phyloP scores from a whole-genome alignment of 2,329 filamentous ascomycete genomes.

The Claviceps lovelessii region DNA sequence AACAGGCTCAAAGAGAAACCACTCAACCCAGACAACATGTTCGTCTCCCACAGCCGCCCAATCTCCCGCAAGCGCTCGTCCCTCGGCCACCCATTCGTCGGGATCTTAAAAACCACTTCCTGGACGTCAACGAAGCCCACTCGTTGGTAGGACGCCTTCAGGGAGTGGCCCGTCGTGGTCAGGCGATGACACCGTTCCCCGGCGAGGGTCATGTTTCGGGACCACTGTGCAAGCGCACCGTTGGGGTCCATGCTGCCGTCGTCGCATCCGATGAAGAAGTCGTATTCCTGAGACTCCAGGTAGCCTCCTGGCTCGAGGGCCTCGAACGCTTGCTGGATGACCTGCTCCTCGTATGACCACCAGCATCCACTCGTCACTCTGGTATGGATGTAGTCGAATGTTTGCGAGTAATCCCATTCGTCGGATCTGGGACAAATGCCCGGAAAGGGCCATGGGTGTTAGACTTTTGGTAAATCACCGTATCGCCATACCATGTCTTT shows the following conservation, averaged over 20 bases:
- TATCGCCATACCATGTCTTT: not conserved
- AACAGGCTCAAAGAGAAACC: constrained; percentile 29
- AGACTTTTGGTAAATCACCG: not conserved
- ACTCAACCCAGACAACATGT: constrained; percentile 28
- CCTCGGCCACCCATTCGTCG: constrained; percentile 39
- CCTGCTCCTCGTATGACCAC: constrained; percentile 30
- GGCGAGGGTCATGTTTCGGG: constrained; percentile 25
- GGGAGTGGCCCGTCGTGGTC: constrained; percentile 18
- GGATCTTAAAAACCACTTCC: constrained; percentile 38
- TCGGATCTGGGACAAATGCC: constrained; percentile 23
- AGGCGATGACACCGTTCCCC: constrained; percentile 23
- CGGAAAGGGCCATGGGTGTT: not conserved
- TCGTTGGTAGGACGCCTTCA: constrained; percentile 26
- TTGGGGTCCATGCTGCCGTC: constrained; percentile 28
- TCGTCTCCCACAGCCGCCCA: constrained; percentile 31
- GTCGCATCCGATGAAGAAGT: constrained; percentile 25
- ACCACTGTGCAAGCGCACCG: constrained; percentile 25
- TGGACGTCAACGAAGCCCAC: constrained; percentile 42
- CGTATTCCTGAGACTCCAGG: constrained; percentile 38
- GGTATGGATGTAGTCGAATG: constrained; percentile 41
- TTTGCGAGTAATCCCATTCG: constrained; percentile 37
- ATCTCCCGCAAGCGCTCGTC: constrained; percentile 28
- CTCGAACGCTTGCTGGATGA: constrained; percentile 38
- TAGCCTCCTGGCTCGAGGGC: constrained; percentile 37
- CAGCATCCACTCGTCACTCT: constrained; percentile 36